phyloP scores from a whole-genome alignment of 2,329 filamentous ascomycete species.

The Fonsecaea pugnacius region DNA sequence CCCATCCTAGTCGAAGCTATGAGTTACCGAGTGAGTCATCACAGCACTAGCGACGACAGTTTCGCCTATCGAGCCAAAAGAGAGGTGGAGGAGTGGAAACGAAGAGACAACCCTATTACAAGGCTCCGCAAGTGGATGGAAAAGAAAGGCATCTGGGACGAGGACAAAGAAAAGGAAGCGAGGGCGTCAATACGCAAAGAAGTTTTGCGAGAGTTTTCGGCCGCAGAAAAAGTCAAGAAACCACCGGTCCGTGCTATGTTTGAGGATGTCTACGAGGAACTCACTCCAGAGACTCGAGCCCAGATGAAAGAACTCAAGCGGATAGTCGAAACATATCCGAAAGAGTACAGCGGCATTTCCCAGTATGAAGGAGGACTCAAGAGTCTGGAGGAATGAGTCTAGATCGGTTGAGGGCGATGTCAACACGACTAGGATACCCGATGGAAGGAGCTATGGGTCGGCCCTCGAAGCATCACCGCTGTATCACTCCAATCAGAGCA shows the following conservation, averaged over 20 bases:
- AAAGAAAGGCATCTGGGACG: conserved; percentile 78
- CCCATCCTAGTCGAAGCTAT: conserved; percentile 92
- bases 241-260: conserved; percentile 65
- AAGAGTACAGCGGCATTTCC: conserved; percentile 87
- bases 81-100: conserved; percentile 94
- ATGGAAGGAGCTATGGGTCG: not conserved
- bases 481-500: not conserved
- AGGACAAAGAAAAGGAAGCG: conserved; percentile 75
- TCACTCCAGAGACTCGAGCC: conserved; percentile 75
- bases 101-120: conserved; percentile 85
- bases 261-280: conserved; percentile 83
- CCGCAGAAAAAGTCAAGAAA: conserved; percentile 64
- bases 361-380: conserved; percentile 75
- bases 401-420: not conserved
- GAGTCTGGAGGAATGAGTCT: conserved; percentile 52
- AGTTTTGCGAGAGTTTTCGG: conserved; percentile 79
- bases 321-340: conserved; percentile 82
- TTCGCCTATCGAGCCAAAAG: conserved; percentile 93
- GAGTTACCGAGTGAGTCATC: conserved; percentile 97
- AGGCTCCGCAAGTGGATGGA: conserved; percentile 90
- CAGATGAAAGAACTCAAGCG: conserved; percentile 77
- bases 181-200: conserved; percentile 71
- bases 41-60: conserved; percentile 94
- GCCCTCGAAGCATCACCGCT: not conserved
- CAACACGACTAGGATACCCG: not conserved